Evolutionary conservation across 441 rosid species (phyloP), one percentile per base, ranked within the genome.

Genomic region (Macaranga tanarius): DNA sequence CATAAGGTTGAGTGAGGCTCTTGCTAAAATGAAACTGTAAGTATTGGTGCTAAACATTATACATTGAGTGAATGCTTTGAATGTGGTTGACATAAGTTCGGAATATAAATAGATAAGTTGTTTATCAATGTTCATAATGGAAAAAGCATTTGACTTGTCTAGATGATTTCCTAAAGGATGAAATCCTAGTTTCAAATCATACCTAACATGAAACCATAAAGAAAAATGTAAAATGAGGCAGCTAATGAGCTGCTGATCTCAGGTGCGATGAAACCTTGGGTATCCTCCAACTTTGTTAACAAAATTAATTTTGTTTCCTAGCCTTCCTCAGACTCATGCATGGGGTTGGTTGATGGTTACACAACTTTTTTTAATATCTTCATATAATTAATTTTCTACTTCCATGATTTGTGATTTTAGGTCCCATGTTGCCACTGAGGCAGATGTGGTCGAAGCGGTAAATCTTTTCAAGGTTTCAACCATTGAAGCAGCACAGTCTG

Each of bases 401-500:
- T 38, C 26, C 20, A 40, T 74, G 42, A 11, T 17, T 60, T 72
- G 22, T 76, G 42, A 67, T 60, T 51, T 52, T 69, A 92, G 99
- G 88, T 92, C 97, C 67, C 92, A 91, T 59, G 84, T 90, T 56
- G 99, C 99, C 47, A 90, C 92, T n/a, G 95, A 88, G 84, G 83
- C 86, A 54, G 92, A 95, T 66, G 99, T 95, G 70, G 81, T 84
- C 65, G 93, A 91, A 83, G 99, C 98, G 73, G 86, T 89, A 63
- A 91, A 91, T 60, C 96, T 92, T 77, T 92, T 91, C 75, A 91
- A 87, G 74, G 90, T 92, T 67, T 89, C 99, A 73, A 92, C 99
- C 20, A 87, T 95, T 86, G 99, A 95, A 82, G 99, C 99, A 20
- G 97, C 99, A 71, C 86, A 91, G 23, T 95, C 98, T 61, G 98